Evolutionary conservation across 345 rosid genomes (phyloP).

Genomic region (Salix brachista): DNA sequence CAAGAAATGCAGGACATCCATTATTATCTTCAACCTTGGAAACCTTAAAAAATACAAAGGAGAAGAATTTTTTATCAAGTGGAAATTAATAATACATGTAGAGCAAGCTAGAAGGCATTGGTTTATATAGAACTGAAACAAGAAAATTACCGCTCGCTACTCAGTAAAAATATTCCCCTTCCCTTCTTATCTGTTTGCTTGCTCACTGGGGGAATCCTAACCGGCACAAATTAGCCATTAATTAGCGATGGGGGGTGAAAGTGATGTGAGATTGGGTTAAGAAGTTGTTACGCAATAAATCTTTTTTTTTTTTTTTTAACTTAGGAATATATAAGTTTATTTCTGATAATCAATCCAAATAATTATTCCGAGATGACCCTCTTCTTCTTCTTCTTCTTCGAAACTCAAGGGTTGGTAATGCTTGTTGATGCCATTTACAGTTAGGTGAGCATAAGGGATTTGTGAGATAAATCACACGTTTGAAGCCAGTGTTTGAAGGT

Average conservation of each 20-base stretch:
- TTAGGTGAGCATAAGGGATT: not conserved
- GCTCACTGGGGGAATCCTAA: not conserved
- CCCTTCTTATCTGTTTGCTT: slow-evolving; percentile 4
- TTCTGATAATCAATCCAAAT: not conserved
- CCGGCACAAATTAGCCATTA: not conserved
- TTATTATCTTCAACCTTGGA: slow-evolving; percentile 11
- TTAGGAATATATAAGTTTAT: not conserved
- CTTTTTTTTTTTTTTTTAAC: not conserved
- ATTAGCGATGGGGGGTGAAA: not conserved
- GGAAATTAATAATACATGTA: not conserved
- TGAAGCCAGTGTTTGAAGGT: not conserved
- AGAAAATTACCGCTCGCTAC: slow-evolving; percentile 2
- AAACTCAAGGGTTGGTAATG: not conserved
- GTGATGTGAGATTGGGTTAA: not conserved
- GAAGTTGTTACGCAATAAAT: not conserved
- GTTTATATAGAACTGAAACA: slow-evolving; percentile 24
- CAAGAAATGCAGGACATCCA: slow-evolving; percentile 67
- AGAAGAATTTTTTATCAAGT: not conserved
- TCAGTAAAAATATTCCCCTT: not conserved
- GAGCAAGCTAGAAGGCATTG: not conserved
- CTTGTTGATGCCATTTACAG: not conserved
- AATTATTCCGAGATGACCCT: no score
- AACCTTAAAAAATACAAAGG: not conserved
- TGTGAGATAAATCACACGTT: not conserved
- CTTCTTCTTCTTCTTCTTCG: not conserved